Percentiles rank a stretch among this genome's conserved stretches.
Evolutionary conservation across 2,329 filamentous ascomycete species (phyloP).

Genomic region (Lecanosticta acicola): DNA sequence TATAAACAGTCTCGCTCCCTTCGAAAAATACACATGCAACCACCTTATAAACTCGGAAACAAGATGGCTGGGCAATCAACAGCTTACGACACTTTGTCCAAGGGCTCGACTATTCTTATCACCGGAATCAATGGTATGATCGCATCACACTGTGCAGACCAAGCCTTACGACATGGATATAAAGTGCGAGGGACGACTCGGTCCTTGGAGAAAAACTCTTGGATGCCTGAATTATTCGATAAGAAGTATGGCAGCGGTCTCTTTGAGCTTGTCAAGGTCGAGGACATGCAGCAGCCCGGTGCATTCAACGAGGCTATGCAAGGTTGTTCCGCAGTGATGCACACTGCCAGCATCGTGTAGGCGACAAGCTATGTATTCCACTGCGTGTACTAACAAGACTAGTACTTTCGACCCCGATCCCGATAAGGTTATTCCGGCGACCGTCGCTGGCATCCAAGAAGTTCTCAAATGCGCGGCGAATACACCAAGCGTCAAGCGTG

Average conservation of each 20-base stretch:
- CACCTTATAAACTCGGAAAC: too few relatives aligned
- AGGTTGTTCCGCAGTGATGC: constrained; percentile 40
- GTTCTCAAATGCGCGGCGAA: constrained; percentile 32
- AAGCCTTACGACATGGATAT: constrained; percentile 25
- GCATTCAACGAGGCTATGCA: constrained; percentile 21
- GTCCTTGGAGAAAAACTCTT: constrained; percentile 16
- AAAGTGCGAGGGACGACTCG: constrained; percentile 27
- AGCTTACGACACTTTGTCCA: too few relatives aligned
- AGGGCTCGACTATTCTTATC: constrained; percentile 21
- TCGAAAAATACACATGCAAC: too few relatives aligned
- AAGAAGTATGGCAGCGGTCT: constrained; percentile 23
- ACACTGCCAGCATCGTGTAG: constrained; percentile 40
- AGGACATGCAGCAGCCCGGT: constrained; percentile 16
- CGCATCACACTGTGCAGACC: constrained; percentile 24
- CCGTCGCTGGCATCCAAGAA: constrained; percentile 23
- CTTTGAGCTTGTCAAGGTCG: constrained; percentile 35
- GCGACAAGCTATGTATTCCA: too few relatives aligned
- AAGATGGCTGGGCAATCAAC: too few relatives aligned
- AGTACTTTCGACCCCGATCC: too few relatives aligned
- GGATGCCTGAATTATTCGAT: constrained; percentile 21
- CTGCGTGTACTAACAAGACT: constrained; percentile 30
- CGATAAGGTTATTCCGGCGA: constrained; percentile 40
- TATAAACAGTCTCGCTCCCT: too few relatives aligned
- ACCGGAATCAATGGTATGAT: constrained; percentile 29
- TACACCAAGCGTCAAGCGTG: constrained; percentile 35